Evolutionary conservation across 257 asterid species (phyloP), one percentile per base, ranked within the genome.

Genomic region (Lantana camara): DNA sequence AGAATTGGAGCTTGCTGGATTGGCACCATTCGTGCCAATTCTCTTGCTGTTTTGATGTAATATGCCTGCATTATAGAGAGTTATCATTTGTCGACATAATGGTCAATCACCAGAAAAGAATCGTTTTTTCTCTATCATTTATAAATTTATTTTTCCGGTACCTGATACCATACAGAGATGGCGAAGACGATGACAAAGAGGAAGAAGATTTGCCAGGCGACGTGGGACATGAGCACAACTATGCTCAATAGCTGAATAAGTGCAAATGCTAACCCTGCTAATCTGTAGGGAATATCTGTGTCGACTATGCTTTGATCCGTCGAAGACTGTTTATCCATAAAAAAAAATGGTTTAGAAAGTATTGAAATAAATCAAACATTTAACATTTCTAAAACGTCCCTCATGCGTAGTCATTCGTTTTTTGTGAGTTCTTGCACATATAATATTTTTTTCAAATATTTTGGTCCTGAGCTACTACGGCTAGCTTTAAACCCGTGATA

Each of bases 231-330:
- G 49, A 90, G 92, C 63, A 83, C 78, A 34, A 87, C 70, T 15
- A 90, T 85, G 74, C 96, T 85, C 60, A 90, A 32, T 1, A 90
- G 84, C 73, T 90, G 97, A 73, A 90, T 82, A 64, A 87, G 81
- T 0, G 95, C 97, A 76, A 90, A 90, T 8, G 82, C 95, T 48
- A 90, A 64, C 32, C 97, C 97, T 10, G 97, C 96, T 67, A 90
- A 24, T 63, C 97, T 66, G 77, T 81, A 90, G 0, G 97, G 95
- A 60, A 87, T 83, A 68, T 90, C 96, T 1, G 95, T 87, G 68
- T 90, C 97, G 68, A 85, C 83, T 24, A 72, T 64, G 85, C 95
- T 83, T 73, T 90, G 97, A 80, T 90, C 97, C n/a, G 95, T 85
- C 0, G 97, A 90, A 51, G 91, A 78, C 96, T 90, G 79, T 27